Evolutionary conservation across 495 filamentous ascomycete genomes (phyloP).

Genomic region (Penicillium odoratum): DNA sequence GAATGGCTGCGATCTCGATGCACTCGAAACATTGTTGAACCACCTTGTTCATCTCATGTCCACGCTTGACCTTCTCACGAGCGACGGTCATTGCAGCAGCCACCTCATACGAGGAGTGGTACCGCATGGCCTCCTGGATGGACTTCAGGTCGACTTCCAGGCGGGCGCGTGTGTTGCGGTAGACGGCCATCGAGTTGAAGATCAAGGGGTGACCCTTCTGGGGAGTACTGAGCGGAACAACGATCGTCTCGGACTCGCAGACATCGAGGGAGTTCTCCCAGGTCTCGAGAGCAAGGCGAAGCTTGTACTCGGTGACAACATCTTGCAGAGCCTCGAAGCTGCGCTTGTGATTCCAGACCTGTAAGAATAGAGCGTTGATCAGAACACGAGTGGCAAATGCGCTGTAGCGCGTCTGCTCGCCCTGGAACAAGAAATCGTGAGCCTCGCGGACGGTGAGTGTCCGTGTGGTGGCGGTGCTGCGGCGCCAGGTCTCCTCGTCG

Average conservation of each 20-base stretch:
- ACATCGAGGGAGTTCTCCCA: conserved; percentile 96
- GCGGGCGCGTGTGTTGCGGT: conserved; percentile 88
- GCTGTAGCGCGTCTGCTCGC: conserved; percentile 87
- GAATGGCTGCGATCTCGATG: conserved; percentile 91
- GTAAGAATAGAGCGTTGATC: conserved; percentile 98
- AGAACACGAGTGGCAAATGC: conserved; percentile 97
- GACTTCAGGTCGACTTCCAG: conserved; percentile 93
- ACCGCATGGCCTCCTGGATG: conserved; percentile 93
- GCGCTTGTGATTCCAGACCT: conserved; percentile 98
- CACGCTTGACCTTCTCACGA: conserved; percentile 88
- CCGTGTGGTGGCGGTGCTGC: conserved; percentile 61
- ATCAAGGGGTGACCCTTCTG: conserved; percentile 98
- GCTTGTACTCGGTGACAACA: conserved; percentile 97
- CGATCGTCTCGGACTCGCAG: conserved; percentile 88
- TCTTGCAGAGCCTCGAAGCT: conserved; percentile 94
- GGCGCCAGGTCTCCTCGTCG: conserved; percentile 82
- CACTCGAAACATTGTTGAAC: conserved; percentile 98
- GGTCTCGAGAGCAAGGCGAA: conserved; percentile 90
- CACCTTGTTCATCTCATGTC: conserved; percentile 96
- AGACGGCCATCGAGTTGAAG: conserved; percentile 98
- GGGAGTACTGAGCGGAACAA: conserved; percentile 88
- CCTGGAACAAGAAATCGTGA: conserved; percentile 92
- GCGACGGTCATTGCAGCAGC: conserved; percentile 95
- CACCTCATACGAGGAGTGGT: conserved; percentile 96
- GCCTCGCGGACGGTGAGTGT: conserved; percentile 87